Evolutionary conservation across 495 filamentous ascomycete species (phyloP).

Genomic region (Trichoderma virens): DNA sequence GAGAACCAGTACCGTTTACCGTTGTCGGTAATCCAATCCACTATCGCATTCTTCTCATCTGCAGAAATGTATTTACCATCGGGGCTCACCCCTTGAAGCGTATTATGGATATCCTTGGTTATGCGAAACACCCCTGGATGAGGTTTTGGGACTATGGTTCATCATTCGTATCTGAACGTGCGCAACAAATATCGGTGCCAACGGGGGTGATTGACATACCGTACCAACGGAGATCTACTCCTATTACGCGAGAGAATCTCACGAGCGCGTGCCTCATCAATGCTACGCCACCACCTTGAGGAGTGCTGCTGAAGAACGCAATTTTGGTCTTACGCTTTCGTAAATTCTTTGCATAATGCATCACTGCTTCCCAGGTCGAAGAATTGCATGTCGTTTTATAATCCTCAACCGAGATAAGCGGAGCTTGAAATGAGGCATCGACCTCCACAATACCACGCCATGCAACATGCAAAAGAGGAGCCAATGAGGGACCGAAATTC

Average conservation of each 20-base stretch:
- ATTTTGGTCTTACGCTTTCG: slow-evolving; percentile 60
- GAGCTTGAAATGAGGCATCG: slow-evolving; percentile 57
- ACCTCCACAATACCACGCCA: slow-evolving; percentile 68
- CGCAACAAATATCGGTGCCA: neutral
- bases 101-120: slow-evolving; percentile 90
- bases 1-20: slow-evolving; percentile 70
- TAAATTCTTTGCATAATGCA: slow-evolving; percentile 60
- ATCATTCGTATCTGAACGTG: neutral
- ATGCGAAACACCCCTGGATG: slow-evolving; percentile 77
- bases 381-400: slow-evolving; percentile 54
- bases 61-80: slow-evolving; percentile 52
- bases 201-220: slow-evolving; percentile 32
- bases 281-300: slow-evolving; percentile 81
- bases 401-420: slow-evolving; percentile 52
- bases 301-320: slow-evolving; percentile 81
- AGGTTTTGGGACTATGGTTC: slow-evolving; percentile 63
- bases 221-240: slow-evolving; percentile 70
- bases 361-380: slow-evolving; percentile 60
- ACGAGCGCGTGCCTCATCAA: slow-evolving; percentile 83
- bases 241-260: slow-evolving; percentile 59
- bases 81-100: slow-evolving; percentile 72
- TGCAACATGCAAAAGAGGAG: slow-evolving; percentile 68
- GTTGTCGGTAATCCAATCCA: slow-evolving; percentile 72
- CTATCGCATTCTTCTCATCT: slow-evolving; percentile 52
- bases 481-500: slow-evolving; percentile 67